Base-by-base conservation (phyloP, 495 filamentous ascomycete species). In the Penicillium cinerascens region DNA sequence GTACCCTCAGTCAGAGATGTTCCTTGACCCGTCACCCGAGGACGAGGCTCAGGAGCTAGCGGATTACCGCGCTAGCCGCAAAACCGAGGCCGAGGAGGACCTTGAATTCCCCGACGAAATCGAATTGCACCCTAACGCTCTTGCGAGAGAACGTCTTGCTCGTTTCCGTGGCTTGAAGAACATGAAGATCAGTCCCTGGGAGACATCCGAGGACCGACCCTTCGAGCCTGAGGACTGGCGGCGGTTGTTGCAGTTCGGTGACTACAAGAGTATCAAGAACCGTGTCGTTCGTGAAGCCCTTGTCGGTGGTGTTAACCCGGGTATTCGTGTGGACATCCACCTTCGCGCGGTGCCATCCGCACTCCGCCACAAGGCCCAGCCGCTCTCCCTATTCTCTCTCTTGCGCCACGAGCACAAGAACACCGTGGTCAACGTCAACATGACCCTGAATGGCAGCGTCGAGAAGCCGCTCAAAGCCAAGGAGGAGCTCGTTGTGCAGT, bases 61-160 rank as follows among this genome's bases (percentile, higher is more conserved):
- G 22, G 88, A 84, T 23, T 98, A 91, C 68, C 82, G 93, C 11
- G 75, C 79, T 25, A 85, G 81, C 46, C 88, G 91, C 50, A 78
- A 81, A 25, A 83, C 80, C 21, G 91, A 96, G 58, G 89, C 84
- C 18, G 77, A 88, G 47, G 92, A 97, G 20, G 92, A 98, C 64
- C 79, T 87, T 16, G 92, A 97, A 59, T 98, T 97, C 72, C 93
- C 93, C 4, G 93, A 98, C 53, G 93, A 98, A 68, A 92, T 97
- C 59, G 93, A 98, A 67, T 78, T 98, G 38, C 89, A 87, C 57
- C 93, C 95, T 0, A 84, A 92, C 44, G 90, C 92, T 2, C 76
- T 88, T 37, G 93, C 92, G 3, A 75, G 89, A 38, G 93, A 98
- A 69, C 80, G 93, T 3, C 73, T 97, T 42, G 81, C 87, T 13